Base-by-base conservation (phyloP, 192 early-diverging fungal genomes). In the Lunasporangiospora selenospora region DNA sequence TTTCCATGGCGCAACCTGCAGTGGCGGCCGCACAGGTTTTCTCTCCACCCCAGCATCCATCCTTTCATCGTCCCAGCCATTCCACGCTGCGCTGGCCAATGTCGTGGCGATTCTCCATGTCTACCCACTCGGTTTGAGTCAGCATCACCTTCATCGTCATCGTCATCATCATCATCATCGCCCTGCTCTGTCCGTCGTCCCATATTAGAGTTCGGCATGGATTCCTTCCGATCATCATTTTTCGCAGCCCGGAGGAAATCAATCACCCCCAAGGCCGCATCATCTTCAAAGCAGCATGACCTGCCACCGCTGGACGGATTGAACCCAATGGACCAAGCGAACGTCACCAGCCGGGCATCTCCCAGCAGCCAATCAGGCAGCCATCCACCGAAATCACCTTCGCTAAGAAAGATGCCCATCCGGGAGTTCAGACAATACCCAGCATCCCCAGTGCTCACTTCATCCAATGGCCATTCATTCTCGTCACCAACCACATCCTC, bases 391-490 rank as follows among this genome's bases (percentile, higher is more conserved):
- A 62, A 48, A 39, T 59, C 67, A 1, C 67, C 67, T 27, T 59
- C 67, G 4, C 39, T 71, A 23, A 44, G 59, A 23, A 71, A 71
- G 59, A 71, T 71, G 27, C 47, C 67, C 29, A 59, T 62, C 29
- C 53, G 67, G 11, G 67, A 71, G 10, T 71, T 71, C 24, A 59
- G 62, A 34, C 54, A 58, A 13, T 71, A 62, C 33, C 62, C 67
- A 13, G 59, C 67, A 32, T 59, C 67, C 37, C 67, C 67, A 12
- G 51, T 70, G 43, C 53, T 61, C 53, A 71, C 67, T n/a, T 58
- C 67, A 0, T 59, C 67, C 40, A 50, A 71, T 44, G 59, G 59
- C 12, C 56, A 58, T 16, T 34, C 58, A 49, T 47, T 33, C 16
- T 45, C 58, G 23, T 31, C 53, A n/a, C 34, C 39, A 4, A 38